phyloP scores from a whole-genome alignment of 192 early-diverging fungal genomes.

The Coemansia sp. region DNA sequence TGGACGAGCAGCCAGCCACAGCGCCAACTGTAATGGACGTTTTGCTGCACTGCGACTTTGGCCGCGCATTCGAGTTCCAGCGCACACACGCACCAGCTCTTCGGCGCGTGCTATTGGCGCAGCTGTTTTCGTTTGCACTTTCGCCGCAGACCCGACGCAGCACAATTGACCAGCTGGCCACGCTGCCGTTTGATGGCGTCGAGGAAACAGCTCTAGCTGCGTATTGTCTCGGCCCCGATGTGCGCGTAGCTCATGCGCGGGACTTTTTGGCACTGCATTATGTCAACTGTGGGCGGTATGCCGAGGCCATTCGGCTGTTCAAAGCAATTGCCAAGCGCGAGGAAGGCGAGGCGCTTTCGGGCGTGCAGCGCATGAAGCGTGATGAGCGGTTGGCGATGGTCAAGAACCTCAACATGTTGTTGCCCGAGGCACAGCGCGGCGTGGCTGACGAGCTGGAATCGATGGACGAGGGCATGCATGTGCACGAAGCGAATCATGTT shows the following conservation, averaged over 20 bases:
- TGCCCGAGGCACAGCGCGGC: slow-evolving; percentile 41
- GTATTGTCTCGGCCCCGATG: slow-evolving; percentile 23
- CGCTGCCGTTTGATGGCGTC: slow-evolving; percentile 29
- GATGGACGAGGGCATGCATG: not conserved
- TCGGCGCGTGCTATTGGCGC: slow-evolving; percentile 35
- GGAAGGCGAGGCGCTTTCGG: slow-evolving; percentile 14
- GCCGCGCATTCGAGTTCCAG: slow-evolving; percentile 50
- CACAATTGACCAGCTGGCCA: slow-evolving; percentile 26
- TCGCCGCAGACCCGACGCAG: slow-evolving; percentile 16
- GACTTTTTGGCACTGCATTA: slow-evolving; percentile 53
- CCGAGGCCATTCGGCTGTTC: slow-evolving; percentile 48
- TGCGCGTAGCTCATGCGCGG: slow-evolving; percentile 16
- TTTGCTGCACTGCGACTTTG: slow-evolving; percentile 38
- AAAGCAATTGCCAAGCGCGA: slow-evolving; percentile 18
- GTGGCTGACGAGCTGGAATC: slow-evolving; percentile 29
- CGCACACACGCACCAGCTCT: slow-evolving; percentile 22
- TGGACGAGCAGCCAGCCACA: slow-evolving; percentile 18
- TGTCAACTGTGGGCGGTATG: slow-evolving; percentile 43
- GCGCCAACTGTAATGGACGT: slow-evolving; percentile 40
- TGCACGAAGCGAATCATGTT: not conserved
- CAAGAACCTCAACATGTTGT: slow-evolving; percentile 37
- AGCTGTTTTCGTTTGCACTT: slow-evolving; percentile 43
- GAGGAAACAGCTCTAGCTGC: slow-evolving; percentile 35
- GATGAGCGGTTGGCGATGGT: slow-evolving; percentile 39
- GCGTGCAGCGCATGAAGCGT: slow-evolving; percentile 27